These are phyloP conservation scores for Daldinia sp. DNA, from an alignment of 2,329 filamentous ascomycete species.

Conservation along the genomic window DNA sequence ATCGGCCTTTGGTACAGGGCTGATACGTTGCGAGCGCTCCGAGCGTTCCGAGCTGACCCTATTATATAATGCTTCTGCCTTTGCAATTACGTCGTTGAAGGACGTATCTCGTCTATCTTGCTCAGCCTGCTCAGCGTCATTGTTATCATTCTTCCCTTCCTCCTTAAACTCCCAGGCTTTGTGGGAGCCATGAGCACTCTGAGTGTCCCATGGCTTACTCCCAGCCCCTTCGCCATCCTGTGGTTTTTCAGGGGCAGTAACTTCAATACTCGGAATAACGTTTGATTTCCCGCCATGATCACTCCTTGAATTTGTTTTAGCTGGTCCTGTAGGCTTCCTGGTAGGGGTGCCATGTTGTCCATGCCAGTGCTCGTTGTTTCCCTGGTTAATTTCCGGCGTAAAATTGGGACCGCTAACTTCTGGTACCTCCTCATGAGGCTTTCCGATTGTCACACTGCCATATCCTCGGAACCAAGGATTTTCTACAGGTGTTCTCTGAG, in stretches of 20 bases:
- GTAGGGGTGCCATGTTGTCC: constrained; percentile 11
- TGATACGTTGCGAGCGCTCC: not conserved
- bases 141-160: constrained; percentile 11
- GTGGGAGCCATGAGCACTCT: constrained; percentile 30
- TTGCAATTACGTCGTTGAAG: not conserved
- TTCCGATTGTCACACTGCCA: constrained; percentile 23
- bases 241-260: constrained; percentile 3
- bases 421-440: not conserved
- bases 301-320: constrained; percentile 8
- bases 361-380: constrained; percentile 6
- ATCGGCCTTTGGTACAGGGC: not conserved
- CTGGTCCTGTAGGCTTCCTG: not conserved
- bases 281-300: constrained; percentile 40
- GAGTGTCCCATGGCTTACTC: constrained; percentile 26
- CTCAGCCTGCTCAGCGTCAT: not conserved
- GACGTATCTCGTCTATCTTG: too few relatives aligned
- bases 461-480: constrained; percentile 39
- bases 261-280: constrained; percentile 35
- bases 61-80: not conserved
- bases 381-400: constrained; percentile 4
- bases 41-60: not conserved
- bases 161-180: constrained; percentile 20
- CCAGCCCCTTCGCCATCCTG: not conserved
- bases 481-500: constrained; percentile 2
- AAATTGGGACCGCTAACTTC: not conserved